phyloP scores from a whole-genome alignment of 495 filamentous ascomycete genomes.

The Hypoxylon fuscum region DNA sequence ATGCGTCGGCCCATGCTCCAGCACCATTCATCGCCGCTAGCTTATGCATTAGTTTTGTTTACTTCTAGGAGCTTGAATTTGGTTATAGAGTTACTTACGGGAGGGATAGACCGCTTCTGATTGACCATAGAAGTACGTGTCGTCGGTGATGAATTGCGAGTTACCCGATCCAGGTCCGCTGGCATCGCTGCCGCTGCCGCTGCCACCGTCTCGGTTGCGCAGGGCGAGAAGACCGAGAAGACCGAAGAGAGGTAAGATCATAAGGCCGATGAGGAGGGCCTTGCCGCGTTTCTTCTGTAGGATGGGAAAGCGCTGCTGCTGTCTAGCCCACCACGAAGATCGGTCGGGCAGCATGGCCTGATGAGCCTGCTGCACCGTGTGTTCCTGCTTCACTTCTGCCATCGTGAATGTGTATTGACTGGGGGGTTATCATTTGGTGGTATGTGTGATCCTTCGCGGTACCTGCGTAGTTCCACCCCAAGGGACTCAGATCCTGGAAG shows the following conservation, averaged over 20 bases:
- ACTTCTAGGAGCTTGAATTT: not conserved
- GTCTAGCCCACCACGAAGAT: conserved; percentile 45
- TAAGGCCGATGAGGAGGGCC: conserved; percentile 44
- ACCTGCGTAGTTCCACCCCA: too few relatives aligned
- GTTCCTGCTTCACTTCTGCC: conserved; percentile 20
- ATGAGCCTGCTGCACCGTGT: conserved; percentile 27
- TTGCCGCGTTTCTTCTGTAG: conserved; percentile 49
- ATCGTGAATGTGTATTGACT: conserved; percentile 11
- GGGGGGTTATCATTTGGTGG: conserved; percentile 22
- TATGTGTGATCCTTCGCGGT: not conserved
- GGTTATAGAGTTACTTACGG: conserved; percentile 75
- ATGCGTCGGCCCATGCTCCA: conserved; percentile 74
- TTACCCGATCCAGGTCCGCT: conserved; percentile 23
- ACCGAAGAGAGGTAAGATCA: conserved; percentile 47
- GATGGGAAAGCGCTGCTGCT: conserved; percentile 51
- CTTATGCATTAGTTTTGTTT: conserved; percentile 34
- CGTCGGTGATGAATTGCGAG: conserved; percentile 49
- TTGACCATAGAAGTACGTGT: conserved; percentile 61
- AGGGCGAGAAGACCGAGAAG: conserved; percentile 43
- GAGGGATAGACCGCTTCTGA: conserved; percentile 86
- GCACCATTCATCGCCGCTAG: conserved; percentile 63
- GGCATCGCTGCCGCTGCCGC: not conserved
- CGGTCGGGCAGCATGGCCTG: conserved; percentile 13
- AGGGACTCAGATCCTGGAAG: too few relatives aligned
- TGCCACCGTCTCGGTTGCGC: conserved; percentile 22